phyloP scores from a whole-genome alignment of 2,329 filamentous ascomycete genomes.

The Aschersonia sp. region DNA sequence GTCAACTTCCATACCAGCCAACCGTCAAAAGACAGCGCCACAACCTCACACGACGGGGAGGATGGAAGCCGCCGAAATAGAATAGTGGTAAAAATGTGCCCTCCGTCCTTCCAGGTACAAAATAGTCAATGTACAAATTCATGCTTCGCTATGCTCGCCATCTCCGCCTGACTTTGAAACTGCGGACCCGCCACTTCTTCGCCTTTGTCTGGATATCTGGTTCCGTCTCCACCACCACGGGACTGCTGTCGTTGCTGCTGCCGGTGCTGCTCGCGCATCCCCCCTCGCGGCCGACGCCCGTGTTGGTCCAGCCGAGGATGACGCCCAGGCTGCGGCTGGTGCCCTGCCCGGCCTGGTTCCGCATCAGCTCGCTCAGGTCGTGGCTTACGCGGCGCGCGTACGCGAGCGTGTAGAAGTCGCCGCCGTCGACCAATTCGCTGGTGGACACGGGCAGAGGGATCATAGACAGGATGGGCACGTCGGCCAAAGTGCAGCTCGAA shows the following conservation, averaged over 20 bases:
- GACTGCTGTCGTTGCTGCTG: slow-evolving; percentile 4
- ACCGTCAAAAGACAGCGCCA: no score
- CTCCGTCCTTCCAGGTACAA: no score
- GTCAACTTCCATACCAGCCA: no score
- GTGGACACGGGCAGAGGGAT: slow-evolving; percentile 16
- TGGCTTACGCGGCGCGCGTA: slow-evolving; percentile 14
- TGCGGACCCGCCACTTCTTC: slow-evolving; percentile 3
- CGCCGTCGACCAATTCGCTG: slow-evolving; percentile 16
- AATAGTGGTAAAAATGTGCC: no score
- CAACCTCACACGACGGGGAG: no score
- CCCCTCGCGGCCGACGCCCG: background rate
- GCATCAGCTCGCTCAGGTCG: slow-evolving; percentile 14
- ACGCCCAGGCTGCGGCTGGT: slow-evolving; percentile 8
- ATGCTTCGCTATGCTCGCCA: slow-evolving; percentile 3
- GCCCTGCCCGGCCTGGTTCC: slow-evolving; percentile 8
- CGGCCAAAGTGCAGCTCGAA: slow-evolving; percentile 16
- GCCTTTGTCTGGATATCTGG: background rate
- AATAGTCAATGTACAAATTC: background rate
- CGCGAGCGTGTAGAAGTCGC: slow-evolving; percentile 16
- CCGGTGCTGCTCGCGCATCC: slow-evolving; percentile 5
- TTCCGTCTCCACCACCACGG: slow-evolving; percentile 3
- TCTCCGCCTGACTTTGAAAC: slow-evolving; percentile 1
- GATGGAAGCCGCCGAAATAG: no score
- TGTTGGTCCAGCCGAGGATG: slow-evolving; percentile 6
- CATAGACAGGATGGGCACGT: slow-evolving; percentile 16